phyloP scores from a whole-genome alignment of 768 basidiomycete species.

The Tephrocybe sp. region DNA sequence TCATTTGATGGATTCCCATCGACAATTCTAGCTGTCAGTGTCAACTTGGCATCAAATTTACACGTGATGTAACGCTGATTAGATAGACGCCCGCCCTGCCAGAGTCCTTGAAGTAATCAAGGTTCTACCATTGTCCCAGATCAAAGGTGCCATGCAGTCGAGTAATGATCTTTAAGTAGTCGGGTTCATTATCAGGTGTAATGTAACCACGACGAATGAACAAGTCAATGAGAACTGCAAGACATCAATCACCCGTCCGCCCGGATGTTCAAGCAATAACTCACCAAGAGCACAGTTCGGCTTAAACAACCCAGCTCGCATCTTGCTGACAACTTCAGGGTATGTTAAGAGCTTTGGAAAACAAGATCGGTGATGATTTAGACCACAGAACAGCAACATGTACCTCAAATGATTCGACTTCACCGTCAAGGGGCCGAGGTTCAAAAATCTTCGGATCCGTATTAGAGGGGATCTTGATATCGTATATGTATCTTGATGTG shows the following conservation, averaged over 20 bases:
- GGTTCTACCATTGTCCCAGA: conserved; percentile 59
- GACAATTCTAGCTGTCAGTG: no score
- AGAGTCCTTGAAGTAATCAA: no score
- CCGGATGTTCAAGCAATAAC: conserved; percentile 20
- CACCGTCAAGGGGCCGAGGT: conserved; percentile 83
- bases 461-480: conserved; percentile 65
- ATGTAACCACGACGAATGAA: conserved; percentile 84
- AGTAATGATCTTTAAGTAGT: conserved; percentile 76
- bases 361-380: neutral
- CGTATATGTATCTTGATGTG: conserved; percentile 73
- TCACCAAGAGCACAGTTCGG: conserved; percentile 86
- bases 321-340: conserved; percentile 57
- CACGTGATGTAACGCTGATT: no score
- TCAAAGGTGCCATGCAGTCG: conserved; percentile 74
- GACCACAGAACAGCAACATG: neutral
- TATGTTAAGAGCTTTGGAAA: conserved; percentile 63
- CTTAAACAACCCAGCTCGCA: conserved; percentile 81
- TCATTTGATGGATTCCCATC: neutral
- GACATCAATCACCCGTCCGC: neutral
- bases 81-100: no score
- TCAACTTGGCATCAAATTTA: no score
- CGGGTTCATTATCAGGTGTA: conserved; percentile 85
- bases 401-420: conserved; percentile 93
- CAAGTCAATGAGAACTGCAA: conserved; percentile 86
- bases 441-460: conserved; percentile 48